Base-by-base conservation (phyloP, 2,329 filamentous ascomycete species). In the Monosporascus cannonballus region DNA sequence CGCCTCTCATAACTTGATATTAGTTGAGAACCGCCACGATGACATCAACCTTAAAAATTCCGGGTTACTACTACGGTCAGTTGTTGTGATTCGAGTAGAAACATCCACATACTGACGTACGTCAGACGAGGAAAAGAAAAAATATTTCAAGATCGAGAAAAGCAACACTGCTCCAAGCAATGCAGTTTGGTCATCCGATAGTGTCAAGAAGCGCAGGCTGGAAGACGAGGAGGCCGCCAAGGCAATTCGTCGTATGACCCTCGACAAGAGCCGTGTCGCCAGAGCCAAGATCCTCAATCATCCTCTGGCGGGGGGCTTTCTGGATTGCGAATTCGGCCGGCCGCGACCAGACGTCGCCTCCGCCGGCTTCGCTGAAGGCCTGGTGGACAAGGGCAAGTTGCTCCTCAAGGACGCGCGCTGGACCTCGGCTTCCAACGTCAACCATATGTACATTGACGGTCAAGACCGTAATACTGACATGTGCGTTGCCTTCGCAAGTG, bases 71-170 rank as follows among this genome's bases (percentile, higher is more conserved):
- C 59, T 83, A 72, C 61, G 79, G 80, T 81, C 54, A 51, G 51
- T 56, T 22, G 1, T 18, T 6, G 1, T 24, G 24, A 18, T 27
- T 47, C 30, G 34, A 25, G 36, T 51, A 24, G 20, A n/a, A 11
- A 41, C 51, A 34, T 34, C 30, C 30, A 9, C 11, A 14, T 34
- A 34, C 11, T 34, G 11, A 34, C 14, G 4, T 34, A 14, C 4
- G 9, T 34, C 50, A 83, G 81, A 84, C 55, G 49, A 67, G 15
- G 75, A 76, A 44, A 87, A 82, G 66, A 77, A 77, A 38, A 85
- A 81, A 57, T 89, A 88, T 62, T 89, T 88, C 68, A 85, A 82
- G 60, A 79, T 89, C 48, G 80, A 86, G 63, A 77, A 75, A 46
- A 74, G 79, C 39, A 74, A 78, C 51, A 75, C 74, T 17, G 80